A percentile compares a stretch with the other conserved stretches of the same genome.
phyloP scores from a whole-genome alignment of 2,329 filamentous ascomycete genomes.

The Chalara sp. region DNA sequence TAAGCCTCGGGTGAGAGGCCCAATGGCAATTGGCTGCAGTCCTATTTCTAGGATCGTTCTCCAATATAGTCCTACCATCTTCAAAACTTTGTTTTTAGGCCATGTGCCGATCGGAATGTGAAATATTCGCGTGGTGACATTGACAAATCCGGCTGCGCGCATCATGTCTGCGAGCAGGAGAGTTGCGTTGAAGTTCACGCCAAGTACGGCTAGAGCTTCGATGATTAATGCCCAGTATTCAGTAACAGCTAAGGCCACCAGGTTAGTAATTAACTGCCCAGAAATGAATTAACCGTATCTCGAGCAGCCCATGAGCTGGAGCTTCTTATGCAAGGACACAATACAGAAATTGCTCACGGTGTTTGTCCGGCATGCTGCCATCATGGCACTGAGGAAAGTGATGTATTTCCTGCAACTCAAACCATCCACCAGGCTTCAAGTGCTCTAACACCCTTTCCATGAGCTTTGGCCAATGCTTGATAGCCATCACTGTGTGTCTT shows the following conservation, averaged over 20 bases:
- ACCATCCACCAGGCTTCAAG: constrained; percentile 47
- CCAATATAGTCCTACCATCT: constrained; percentile 44
- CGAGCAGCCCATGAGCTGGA: too few relatives aligned
- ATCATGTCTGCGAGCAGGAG: constrained; percentile 36
- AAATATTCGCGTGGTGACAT: constrained; percentile 31
- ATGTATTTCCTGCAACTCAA: constrained; percentile 48
- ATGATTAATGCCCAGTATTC: constrained; percentile 41
- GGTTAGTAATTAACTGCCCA: too few relatives aligned
- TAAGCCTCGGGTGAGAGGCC: constrained; percentile 40
- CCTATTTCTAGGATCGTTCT: constrained; percentile 41
- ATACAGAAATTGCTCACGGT: constrained; percentile 16
- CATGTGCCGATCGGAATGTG: constrained; percentile 39
- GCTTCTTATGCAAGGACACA: too few relatives aligned
- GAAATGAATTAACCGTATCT: too few relatives aligned
- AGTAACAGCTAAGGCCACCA: constrained; percentile 25
- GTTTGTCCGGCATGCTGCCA: constrained; percentile 30
- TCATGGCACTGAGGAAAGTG: constrained; percentile 40
- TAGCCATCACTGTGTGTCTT: constrained; percentile 3
- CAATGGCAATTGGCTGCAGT: constrained; percentile 41
- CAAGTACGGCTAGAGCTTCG: constrained; percentile 36
- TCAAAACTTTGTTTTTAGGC: constrained; percentile 36
- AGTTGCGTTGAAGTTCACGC: constrained; percentile 40
- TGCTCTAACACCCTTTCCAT: constrained; percentile 23
- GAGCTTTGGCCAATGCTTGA: constrained; percentile 8
- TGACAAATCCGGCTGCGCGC: constrained; percentile 41